phyloP scores from a whole-genome alignment of 75 land plant species.

The Pinus albicaulis region DNA sequence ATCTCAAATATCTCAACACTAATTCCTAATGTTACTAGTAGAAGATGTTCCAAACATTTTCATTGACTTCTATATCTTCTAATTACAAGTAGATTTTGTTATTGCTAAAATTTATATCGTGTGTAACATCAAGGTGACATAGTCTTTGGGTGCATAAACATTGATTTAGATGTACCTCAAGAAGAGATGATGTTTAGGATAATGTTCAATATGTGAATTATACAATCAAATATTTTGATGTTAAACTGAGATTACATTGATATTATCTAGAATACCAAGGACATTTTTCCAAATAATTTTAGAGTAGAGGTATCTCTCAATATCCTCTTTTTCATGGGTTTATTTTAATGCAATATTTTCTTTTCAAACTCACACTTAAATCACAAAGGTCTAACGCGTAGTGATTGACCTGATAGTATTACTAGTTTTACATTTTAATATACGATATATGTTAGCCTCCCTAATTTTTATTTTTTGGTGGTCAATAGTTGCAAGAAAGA shows the following conservation, averaged over 20 bases:
- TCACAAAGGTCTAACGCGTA: background rate
- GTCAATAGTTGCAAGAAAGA: background rate
- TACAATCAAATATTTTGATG: conserved; percentile 89
- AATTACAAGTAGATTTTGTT: conserved; percentile 82
- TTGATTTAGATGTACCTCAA: conserved; percentile 62
- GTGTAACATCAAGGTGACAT: conserved; percentile 93
- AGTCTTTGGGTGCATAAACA: conserved; percentile 84
- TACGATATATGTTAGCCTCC: background rate
- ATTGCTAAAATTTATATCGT: conserved; percentile 89
- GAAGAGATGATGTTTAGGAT: conserved; percentile 97
- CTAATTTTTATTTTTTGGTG: background rate
- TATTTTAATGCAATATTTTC: background rate
- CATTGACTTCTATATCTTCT: background rate
- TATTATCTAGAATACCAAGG: conserved; percentile 86
- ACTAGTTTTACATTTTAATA: background rate
- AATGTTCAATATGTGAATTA: conserved; percentile 96
- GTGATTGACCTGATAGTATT: background rate
- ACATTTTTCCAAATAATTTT: conserved; percentile 87
- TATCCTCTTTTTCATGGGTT: background rate
- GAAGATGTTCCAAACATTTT: background rate
- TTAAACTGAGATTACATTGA: conserved; percentile 91
- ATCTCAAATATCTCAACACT: too few species aligned
- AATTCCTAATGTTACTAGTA: background rate
- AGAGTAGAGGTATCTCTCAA: conserved; percentile 71
- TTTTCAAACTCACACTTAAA: background rate